Conservation (phyloP, 1,284 basidiomycete species). For the Sphagnurus paluster region DNA sequence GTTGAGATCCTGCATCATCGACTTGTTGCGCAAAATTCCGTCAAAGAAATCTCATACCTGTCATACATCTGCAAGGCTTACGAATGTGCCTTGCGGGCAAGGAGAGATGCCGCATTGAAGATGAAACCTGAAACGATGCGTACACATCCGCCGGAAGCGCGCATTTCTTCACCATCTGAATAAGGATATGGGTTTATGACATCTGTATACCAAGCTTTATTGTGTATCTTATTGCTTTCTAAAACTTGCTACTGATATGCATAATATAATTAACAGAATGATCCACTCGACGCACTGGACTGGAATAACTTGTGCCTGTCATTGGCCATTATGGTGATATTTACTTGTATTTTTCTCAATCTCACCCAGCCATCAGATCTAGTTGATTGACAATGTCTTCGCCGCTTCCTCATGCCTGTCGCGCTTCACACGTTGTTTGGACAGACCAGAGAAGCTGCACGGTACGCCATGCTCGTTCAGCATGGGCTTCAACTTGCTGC, state of each 20-base stretch:
- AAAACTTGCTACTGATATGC: constrained; percentile 13
- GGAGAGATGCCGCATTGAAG: constrained; percentile 50
- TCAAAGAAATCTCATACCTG: constrained; percentile 54
- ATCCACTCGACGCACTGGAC: background rate
- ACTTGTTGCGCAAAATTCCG: constrained; percentile 45
- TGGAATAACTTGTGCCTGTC: background rate
- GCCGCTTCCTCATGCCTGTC: too few species aligned
- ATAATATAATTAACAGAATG: constrained; percentile 14
- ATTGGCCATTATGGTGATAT: background rate
- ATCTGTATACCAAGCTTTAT: too few species aligned
- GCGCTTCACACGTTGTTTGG: too few species aligned
- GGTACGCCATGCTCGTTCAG: too few species aligned
- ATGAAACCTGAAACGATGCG: constrained; percentile 14
- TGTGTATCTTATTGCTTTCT: constrained; percentile 2
- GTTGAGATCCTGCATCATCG: constrained; percentile 67
- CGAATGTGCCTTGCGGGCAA: constrained; percentile 57
- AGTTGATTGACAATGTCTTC: too few species aligned
- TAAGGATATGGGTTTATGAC: constrained; percentile 1
- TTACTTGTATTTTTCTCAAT: background rate
- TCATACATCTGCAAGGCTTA: constrained; percentile 71
- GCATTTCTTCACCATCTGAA: constrained; percentile 2
- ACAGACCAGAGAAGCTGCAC: too few species aligned
- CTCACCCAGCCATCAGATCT: background rate
- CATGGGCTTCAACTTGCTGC: too few species aligned
- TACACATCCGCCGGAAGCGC: background rate